Evolutionary conservation across 1,139 yeast genomes (phyloP), one percentile per base, ranked within the genome.

Genomic region (Taphrina wiesneri): DNA sequence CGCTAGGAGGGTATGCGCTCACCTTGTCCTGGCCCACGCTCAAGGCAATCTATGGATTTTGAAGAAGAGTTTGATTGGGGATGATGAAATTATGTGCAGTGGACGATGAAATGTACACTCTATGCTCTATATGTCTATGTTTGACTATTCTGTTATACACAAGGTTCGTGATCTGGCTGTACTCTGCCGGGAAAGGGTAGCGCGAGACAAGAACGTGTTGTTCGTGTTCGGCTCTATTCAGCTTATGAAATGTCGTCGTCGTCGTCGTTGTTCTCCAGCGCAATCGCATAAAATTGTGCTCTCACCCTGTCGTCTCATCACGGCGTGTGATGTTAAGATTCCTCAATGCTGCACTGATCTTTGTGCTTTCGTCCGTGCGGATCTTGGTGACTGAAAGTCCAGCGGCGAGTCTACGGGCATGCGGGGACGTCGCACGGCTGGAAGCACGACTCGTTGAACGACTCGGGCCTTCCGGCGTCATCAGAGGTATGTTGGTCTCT

Each of bases 381-480:
- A 45, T 45, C 28, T 45, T 45, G 28, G 49, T 45, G 28, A 45
- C 49, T 45, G 49, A 45, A 15, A 49, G 26, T 23, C 15, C 36
- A 21, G 36, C 1, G 21, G 54, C 54, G 26, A 28, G 36, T 28
- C 36, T 49, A 13, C 54, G 54, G n/a, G 36, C 36, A 28, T 49
- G 36, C 5, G 54, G 54, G 6, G 54, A 49, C 5, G 39, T 49
- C n/a, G 54, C 54, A 30, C 54, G 54, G 21, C 54, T 49, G 13
- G 54, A 49, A 7, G 54, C 54, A 7, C 36, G 34, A 49, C 54
- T 49, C 15, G 36, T 49, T 6, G 56, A 11, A 19, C 45, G 30
- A 19, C 56, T 52, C 13, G 56, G 28, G 13, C 56, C 56, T 21
- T 32, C 56, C 6, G 56, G 56, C 3, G 56, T 52, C 56, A 52